Evolutionary conservation across 2,329 filamentous ascomycete species (phyloP), one percentile per base, ranked within the genome.

Genomic region (Penicillium verrucosum): DNA sequence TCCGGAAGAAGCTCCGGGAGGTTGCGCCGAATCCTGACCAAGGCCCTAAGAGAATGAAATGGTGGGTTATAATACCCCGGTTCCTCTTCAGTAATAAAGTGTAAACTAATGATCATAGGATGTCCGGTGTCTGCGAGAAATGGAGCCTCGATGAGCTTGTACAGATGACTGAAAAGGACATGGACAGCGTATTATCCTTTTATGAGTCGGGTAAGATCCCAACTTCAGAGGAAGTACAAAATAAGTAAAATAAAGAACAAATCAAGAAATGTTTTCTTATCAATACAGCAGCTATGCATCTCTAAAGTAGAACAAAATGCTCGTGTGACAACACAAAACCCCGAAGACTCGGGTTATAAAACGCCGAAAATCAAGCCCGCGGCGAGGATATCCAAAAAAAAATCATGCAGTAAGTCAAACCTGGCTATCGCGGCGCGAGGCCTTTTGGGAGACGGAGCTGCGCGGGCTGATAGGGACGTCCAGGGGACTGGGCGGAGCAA

Each of bases 131-230:
- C 36, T 97, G 92, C 77, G 91, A 97, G 65, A 81, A 86, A 36
- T 97, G 93, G 81, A 87, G 82, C 51, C 85, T 95, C 72, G 88
- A 95, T 59, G 89, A 97, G 60, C 83, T 97, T 64, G 92, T 90
- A 64, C 83, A 84, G 34, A 86, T 97, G 82, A 85, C 84, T 21
- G 89, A 94, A 49, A 83, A 88, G 66, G 92, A 92, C 67, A 96
- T 97, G 89, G 86, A 89, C 54, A 83, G 81, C 53, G 78, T 97
- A n/a, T 77, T 97, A 37, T 78, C 80, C n/a, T 92, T 87, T 70
- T 97, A 95, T 64, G 75, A 70, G 34, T 64, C 69, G 21, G 72
- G 71, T 25, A 67, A 68, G 8, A 70, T 79, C 21, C 77, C 77
- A 1, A 65, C 66, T 7, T 68, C 75, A 21, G 63, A 72, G 34